A percentile compares a stretch with the other conserved stretches of the same genome.
Conservation (phyloP, 805 yeast species). For the Sungouiella thailandica region DNA sequence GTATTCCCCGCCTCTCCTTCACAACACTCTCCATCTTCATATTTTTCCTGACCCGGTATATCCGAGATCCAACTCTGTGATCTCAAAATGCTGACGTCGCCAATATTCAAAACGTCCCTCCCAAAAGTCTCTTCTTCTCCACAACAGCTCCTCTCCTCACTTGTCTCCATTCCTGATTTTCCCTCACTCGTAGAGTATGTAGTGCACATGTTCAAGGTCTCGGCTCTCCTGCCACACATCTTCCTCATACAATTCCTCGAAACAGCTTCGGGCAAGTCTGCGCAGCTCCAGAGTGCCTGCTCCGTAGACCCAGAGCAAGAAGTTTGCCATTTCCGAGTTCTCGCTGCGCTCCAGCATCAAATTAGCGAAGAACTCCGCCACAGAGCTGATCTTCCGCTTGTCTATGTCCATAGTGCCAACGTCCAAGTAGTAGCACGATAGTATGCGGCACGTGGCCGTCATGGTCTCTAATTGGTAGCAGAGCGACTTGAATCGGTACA, state of each 20-base stretch:
- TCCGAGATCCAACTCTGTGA: too few relatives aligned
- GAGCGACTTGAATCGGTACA: slow-evolving; percentile 1
- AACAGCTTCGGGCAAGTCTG: slow-evolving; percentile 11
- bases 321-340: slow-evolving; percentile 8
- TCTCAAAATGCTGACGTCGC: too few relatives aligned
- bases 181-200: background rate
- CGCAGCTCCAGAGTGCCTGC: slow-evolving; percentile 1
- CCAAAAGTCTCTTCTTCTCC: too few relatives aligned
- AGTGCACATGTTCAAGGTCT: background rate
- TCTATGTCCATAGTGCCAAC: background rate
- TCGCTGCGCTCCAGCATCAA: slow-evolving; percentile 2
- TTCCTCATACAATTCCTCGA: slow-evolving; percentile 5
- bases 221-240: background rate
- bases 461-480: slow-evolving; percentile 1
- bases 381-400: background rate
- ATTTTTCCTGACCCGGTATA: too few relatives aligned
- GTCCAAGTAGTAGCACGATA: slow-evolving; percentile 12
- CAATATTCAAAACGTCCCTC: too few relatives aligned
- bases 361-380: slow-evolving; percentile 4
- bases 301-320: slow-evolving; percentile 14
- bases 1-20: too few relatives aligned
- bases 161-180: too few relatives aligned
- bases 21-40: too few relatives aligned
- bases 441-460: slow-evolving; percentile 2
- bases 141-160: too few relatives aligned